Evolutionary conservation across 305 asterid species (phyloP), one percentile per base, ranked within the genome.

Genomic region (Withania somnifera): DNA sequence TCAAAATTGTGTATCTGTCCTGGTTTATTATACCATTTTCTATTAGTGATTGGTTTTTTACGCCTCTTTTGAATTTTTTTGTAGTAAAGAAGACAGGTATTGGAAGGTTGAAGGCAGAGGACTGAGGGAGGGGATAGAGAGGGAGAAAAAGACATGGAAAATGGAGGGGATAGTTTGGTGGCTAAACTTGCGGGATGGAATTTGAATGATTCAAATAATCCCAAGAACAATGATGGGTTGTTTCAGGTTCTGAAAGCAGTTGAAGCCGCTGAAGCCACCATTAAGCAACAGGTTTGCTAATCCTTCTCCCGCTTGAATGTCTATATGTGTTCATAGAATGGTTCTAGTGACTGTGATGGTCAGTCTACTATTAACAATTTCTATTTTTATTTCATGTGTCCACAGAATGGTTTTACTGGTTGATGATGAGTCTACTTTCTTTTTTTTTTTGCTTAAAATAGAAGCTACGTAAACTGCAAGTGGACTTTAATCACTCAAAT

Each of bases 161-260:
- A 93, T 83, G 94, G 94, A 40, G 94, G 87, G 79, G 88, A 82
- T 60, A 84, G 85, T 84, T 69, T 94, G 81, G 95, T 86, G 79
- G 81, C 80, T 78, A 86, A 87, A 87, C 88, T 95, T 78, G 88
- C 86, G 52, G 91, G 90, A 58, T 82, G 94, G 92, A 85, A 79
- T 32, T 83, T 93, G 86, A 88, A 84, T 50, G 98, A 91, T 87
- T 83, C 94, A 36, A 87, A 80, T 77, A 82, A 81, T 64, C 88
- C 90, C 64, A 86, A 45, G 58, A 85, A 82, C 57, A 84, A 84
- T 58, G 97, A 93, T 88, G 97, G 97, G 66, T 82, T 93, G 83
- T 91, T 91, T 91, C 98, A 93, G 93, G 97, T 95, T 78, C 91
- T 91, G 90, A 95, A 92, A 90, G 99, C 99, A 78, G 99, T 95